Percentiles rank a stretch among this genome's conserved stretches.
phyloP scores from a whole-genome alignment of 2,329 filamentous ascomycete genomes.

The Hymenoscyphus occultus region DNA sequence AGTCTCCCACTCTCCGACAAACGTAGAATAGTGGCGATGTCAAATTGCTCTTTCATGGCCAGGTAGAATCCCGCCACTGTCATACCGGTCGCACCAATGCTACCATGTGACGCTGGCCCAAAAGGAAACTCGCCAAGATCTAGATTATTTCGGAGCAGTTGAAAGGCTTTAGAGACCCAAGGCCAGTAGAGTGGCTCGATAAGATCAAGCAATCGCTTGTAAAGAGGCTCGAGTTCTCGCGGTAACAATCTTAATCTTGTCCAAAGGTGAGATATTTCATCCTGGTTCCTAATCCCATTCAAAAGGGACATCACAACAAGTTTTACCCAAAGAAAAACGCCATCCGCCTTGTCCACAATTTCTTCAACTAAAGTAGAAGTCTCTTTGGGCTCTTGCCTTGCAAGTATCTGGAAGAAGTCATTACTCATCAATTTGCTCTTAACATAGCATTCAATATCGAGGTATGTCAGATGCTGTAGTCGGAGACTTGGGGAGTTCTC shows the following conservation, averaged over 20 bases:
- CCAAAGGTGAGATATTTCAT: not conserved
- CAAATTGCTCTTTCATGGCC: not conserved
- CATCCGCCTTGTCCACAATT: constrained; percentile 4
- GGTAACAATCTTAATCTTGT: constrained; percentile 6
- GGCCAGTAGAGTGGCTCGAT: constrained; percentile 15
- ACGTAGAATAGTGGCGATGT: not conserved
- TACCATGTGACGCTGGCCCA: no score
- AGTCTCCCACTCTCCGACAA: not conserved
- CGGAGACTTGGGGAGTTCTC: not conserved
- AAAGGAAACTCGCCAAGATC: not conserved
- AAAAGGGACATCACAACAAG: constrained; percentile 13
- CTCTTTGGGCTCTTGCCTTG: not conserved
- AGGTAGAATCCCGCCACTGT: no score
- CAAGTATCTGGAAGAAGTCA: not conserved
- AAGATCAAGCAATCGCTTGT: constrained; percentile 10
- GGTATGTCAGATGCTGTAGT: constrained; percentile 11
- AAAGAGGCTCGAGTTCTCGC: constrained; percentile 6
- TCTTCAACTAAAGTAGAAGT: not conserved
- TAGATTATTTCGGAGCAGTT: not conserved
- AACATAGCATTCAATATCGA: constrained; percentile 13
- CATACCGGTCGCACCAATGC: no score
- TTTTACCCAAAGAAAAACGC: constrained; percentile 16
- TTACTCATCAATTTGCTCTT: not conserved
- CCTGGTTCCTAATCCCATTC: constrained; percentile 6
- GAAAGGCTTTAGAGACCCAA: constrained; percentile 15